Base-by-base conservation (phyloP, 768 basidiomycete species). In the Dendrothele bispora region DNA sequence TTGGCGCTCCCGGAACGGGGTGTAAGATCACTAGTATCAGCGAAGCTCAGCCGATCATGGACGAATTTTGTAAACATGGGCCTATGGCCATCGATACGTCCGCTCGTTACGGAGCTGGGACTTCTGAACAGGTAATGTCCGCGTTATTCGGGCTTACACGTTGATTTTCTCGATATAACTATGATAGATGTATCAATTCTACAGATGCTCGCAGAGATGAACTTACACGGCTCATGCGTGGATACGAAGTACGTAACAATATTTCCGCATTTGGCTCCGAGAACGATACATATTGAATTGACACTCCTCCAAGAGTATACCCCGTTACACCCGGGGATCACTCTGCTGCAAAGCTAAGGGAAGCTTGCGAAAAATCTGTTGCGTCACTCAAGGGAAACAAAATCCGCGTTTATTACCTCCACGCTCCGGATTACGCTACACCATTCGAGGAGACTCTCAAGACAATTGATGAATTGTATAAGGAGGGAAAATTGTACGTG, bases 71-170 rank as follows among this genome's bases (percentile, higher is more conserved):
- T 46, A 52, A 53, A 10, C 58, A 66, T 22, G 73, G 72, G 5
- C 67, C 73, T 42, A 56, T 48, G 4, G 72, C 73, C 49, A 48
- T 79, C 26, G 77, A 80, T 46, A 75, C 77, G 0, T 71, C 75
- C 7, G 64, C 72, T 25, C 48, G 70, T 34, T 78, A 79, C 37
- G 72, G 61, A 5, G 65, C 69, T 17, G 74, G 74, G 5, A 74
- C 75, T 1, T 71, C 73, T 0, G 77, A 80, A 58, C 60, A 68
- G 55, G 77, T 74, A 24, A 7, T 64, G 41, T 25, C 11, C 14
- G 42, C 51, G 12, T 21, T 2, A n/a, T 17, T n/a, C 4, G 5
- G 5, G 25, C 7, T 24, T 43, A 24, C 18, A 11, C 10, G 10
- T 11, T 5, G 8, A 20, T 24, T 27, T 35, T 18, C 34, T n/a